Percentiles rank a stretch among this genome's conserved stretches.
Evolutionary conservation across 176 grass and related monocot genomes (phyloP).

Genomic region (Oropetium thomaeum): DNA sequence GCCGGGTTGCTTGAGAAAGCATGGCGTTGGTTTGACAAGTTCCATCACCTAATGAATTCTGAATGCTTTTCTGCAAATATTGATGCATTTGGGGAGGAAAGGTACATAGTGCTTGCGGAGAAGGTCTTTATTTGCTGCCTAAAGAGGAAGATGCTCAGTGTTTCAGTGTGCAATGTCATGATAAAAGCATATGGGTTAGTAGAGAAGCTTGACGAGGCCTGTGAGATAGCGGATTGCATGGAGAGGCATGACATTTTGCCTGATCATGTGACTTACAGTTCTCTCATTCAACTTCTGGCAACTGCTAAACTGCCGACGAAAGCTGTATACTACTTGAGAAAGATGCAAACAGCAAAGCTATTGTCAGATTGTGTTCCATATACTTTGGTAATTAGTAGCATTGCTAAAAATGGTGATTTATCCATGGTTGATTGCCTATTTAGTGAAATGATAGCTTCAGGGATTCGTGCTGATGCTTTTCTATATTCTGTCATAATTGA

Average conservation of each 20-base stretch:
- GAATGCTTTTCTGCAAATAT: constrained; percentile 81
- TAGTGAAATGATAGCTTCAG: constrained; percentile 70
- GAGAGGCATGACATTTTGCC: constrained; percentile 59
- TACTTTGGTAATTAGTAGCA: constrained; percentile 63
- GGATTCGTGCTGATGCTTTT: constrained; percentile 57
- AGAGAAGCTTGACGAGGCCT: constrained; percentile 63
- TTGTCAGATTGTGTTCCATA: constrained; percentile 59
- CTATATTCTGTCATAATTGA: constrained; percentile 81
- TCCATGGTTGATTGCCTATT: constrained; percentile 60
- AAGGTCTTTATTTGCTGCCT: constrained; percentile 72
- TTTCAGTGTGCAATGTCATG: constrained; percentile 89
- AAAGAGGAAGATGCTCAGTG: constrained; percentile 58
- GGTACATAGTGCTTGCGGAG: constrained; percentile 59
- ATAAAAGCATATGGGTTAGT: constrained; percentile 84
- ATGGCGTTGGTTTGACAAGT: constrained; percentile 84
- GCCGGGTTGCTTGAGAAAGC: constrained; percentile 61
- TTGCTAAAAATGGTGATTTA: constrained; percentile 56
- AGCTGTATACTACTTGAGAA: constrained; percentile 68
- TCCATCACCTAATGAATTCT: constrained; percentile 49
- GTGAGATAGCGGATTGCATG: constrained; percentile 76
- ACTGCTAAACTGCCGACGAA: constrained; percentile 53
- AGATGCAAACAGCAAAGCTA: constrained; percentile 62
- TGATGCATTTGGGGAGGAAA: constrained; percentile 76
- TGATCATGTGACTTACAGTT: constrained; percentile 78
- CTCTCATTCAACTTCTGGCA: constrained; percentile 71